Evolutionary conservation across 805 yeast species (phyloP).

Genomic region (Spathaspora arborariae): DNA sequence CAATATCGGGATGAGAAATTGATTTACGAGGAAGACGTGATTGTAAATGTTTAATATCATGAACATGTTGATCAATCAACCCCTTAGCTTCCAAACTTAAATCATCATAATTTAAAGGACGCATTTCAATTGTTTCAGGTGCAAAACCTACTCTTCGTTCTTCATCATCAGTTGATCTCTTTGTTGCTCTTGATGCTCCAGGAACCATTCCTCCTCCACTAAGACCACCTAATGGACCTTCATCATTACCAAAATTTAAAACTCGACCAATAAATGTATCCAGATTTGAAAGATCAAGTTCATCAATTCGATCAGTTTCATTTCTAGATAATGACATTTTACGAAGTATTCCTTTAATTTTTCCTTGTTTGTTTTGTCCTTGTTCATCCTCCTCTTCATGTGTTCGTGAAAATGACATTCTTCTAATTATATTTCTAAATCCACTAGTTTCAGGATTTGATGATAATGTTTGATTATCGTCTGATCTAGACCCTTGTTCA

Average conservation of each 20-base stretch:
- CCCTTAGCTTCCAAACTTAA: constrained; percentile 52
- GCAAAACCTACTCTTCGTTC: constrained; percentile 32
- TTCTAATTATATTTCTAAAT: background rate
- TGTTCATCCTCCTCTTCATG: background rate
- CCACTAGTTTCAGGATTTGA: background rate
- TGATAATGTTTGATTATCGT: background rate
- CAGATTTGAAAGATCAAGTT: constrained; percentile 19
- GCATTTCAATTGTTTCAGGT: constrained; percentile 35
- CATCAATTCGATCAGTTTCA: constrained; percentile 20
- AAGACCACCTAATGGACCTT: constrained; percentile 10
- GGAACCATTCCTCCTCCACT: constrained; percentile 43
- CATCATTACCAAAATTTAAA: constrained; percentile 18
- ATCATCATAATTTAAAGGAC: constrained; percentile 37
- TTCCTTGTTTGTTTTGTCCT: constrained; percentile 6
- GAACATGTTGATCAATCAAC: constrained; percentile 47
- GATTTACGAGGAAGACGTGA: background rate
- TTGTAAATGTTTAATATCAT: background rate
- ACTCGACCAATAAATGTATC: constrained; percentile 40
- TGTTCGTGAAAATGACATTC: background rate
- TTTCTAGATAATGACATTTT: constrained; percentile 27
- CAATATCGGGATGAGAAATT: background rate
- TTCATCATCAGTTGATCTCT: constrained; percentile 23
- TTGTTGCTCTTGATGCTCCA: constrained; percentile 26
- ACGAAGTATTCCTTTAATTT: constrained; percentile 29
- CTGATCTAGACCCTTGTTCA: no score